Evolutionary conservation across 208 protist genomes (phyloP).

Genomic region (Wallacemonas sp.): DNA sequence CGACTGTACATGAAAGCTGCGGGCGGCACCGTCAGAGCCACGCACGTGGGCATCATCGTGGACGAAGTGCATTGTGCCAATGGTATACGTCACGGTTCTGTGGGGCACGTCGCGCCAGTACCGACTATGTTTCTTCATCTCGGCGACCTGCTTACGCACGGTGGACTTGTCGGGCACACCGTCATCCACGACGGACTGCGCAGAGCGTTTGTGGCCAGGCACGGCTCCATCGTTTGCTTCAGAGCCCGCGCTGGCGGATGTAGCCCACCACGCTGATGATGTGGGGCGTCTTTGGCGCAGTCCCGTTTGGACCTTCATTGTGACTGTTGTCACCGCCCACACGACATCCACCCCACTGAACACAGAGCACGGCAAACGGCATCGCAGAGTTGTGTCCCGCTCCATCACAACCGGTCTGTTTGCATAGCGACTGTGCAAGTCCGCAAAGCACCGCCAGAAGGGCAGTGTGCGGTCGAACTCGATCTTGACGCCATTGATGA

Average conservation of each 20-base stretch:
- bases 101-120: conserved; percentile 17
- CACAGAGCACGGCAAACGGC: conserved; percentile 36
- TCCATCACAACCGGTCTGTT: conserved; percentile 27
- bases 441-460: conserved; percentile 64
- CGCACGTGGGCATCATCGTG: conserved; percentile 47
- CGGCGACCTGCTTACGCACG: not conserved
- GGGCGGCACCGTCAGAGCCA: conserved; percentile 11
- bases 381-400: conserved; percentile 26
- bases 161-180: not conserved
- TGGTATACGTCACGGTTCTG: conserved; percentile 11
- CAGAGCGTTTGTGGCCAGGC: not conserved
- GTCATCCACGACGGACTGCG: too few species aligned
- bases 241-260: not conserved
- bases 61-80: conserved; percentile 80
- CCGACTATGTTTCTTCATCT: conserved; percentile 5
- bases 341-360: conserved; percentile 72
- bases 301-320: conserved; percentile 8
- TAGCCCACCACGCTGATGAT: not conserved
- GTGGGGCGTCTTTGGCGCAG: not conserved
- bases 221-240: not conserved
- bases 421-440: conserved; percentile 24
- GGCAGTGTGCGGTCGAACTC: conserved; percentile 68
- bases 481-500: conserved; percentile 32
- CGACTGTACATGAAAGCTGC: conserved; percentile 77
- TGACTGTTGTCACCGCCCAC: conserved; percentile 48